phyloP scores from a whole-genome alignment of 345 rosid species.

The Anastatica hierochuntica region DNA sequence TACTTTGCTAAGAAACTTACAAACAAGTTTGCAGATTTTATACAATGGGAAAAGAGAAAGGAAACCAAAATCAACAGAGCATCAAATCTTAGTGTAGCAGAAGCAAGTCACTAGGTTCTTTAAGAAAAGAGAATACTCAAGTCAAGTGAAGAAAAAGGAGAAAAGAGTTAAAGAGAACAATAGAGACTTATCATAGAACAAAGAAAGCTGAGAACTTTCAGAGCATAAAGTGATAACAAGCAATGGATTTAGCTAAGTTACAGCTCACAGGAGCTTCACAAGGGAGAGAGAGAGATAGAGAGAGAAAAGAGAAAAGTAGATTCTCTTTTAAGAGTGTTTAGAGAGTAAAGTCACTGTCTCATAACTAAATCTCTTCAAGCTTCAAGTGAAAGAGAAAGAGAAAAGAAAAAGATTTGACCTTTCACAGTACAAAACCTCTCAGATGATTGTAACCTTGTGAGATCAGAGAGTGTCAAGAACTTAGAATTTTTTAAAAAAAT shows the following conservation, averaged over 20 bases:
- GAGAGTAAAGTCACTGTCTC: slow-evolving; percentile 29
- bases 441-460: too few species aligned
- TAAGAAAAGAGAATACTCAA: slow-evolving; percentile 29
- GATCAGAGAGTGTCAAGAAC: too few species aligned
- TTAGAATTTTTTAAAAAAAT: too few species aligned
- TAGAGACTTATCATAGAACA: slow-evolving; percentile 32
- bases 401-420: not conserved
- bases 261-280: slow-evolving; percentile 42
- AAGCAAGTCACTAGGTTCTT: slow-evolving; percentile 34
- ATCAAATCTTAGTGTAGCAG: slow-evolving; percentile 52
- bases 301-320: slow-evolving; percentile 42
- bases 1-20: too few species aligned
- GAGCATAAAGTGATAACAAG: slow-evolving; percentile 75
- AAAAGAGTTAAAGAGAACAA: slow-evolving; percentile 22
- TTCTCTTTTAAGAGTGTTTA: slow-evolving; percentile 50
- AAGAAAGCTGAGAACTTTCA: slow-evolving; percentile 77
- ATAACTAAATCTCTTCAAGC: slow-evolving; percentile 24
- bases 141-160: slow-evolving; percentile 32
- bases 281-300: too few species aligned
- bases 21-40: slow-evolving; percentile 40
- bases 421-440: not conserved
- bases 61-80: slow-evolving; percentile 47
- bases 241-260: slow-evolving; percentile 46
- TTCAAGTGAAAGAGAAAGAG: slow-evolving; percentile 4
- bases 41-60: slow-evolving; percentile 38